These are phyloP conservation scores for Rutstroemia sp. DNA, from an alignment of 2,329 filamentous ascomycete species.

Conservation along the genomic window DNA sequence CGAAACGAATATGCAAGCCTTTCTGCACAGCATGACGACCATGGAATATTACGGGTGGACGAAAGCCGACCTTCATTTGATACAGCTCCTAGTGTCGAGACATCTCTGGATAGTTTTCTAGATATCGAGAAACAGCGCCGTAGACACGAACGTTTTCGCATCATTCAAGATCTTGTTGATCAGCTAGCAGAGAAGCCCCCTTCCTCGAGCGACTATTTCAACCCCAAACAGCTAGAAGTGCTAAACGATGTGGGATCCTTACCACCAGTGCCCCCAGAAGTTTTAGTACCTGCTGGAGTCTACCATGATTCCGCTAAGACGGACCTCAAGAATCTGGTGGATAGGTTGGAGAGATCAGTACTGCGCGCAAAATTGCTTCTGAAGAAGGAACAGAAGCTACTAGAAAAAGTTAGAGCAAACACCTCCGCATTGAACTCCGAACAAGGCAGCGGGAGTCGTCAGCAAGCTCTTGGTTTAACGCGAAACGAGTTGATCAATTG, in stretches of 20 bases:
- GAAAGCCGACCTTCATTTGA: slow-evolving; percentile 15
- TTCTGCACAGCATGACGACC: slow-evolving; percentile 18
- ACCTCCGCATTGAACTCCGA: neutral
- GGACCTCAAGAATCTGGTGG: slow-evolving; percentile 41
- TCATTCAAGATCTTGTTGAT: slow-evolving; percentile 45
- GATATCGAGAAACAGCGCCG: slow-evolving; percentile 43
- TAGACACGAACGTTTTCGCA: slow-evolving; percentile 43
- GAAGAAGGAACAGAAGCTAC: slow-evolving; percentile 47
- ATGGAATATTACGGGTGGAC: neutral
- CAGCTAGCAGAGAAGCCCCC: slow-evolving; percentile 45
- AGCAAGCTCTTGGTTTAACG: slow-evolving; percentile 47
- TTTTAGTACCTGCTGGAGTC: slow-evolving; percentile 15
- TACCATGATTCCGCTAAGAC: slow-evolving; percentile 28
- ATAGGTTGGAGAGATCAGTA: slow-evolving; percentile 49
- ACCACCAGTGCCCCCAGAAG: slow-evolving; percentile 24
- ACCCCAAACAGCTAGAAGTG: slow-evolving; percentile 22
- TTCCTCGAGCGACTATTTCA: slow-evolving; percentile 42
- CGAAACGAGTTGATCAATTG: slow-evolving; percentile 55
- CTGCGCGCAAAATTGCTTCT: slow-evolving; percentile 50
- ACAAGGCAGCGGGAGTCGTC: slow-evolving; percentile 7
- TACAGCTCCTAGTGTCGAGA: slow-evolving; percentile 2
- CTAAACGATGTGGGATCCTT: slow-evolving; percentile 20
- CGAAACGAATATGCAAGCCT: slow-evolving; percentile 36
- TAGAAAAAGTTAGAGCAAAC: slow-evolving; percentile 36
- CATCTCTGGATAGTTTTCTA: slow-evolving; percentile 42